Evolutionary conservation across 345 rosid genomes (phyloP), one percentile per base, ranked within the genome.

Genomic region (Brassica carinata): DNA sequence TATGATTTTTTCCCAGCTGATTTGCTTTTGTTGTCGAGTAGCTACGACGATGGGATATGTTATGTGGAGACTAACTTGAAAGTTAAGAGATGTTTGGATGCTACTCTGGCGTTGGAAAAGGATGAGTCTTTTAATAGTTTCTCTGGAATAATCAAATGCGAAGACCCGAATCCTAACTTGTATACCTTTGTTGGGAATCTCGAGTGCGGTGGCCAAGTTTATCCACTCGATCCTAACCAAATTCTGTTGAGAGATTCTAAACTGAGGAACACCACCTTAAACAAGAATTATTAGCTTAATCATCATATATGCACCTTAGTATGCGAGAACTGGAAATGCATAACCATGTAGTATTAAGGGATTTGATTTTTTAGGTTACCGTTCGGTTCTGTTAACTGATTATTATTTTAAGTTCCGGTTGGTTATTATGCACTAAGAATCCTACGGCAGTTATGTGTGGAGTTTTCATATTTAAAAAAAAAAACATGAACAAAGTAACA

Each of bases 31-130:
- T 45, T 92, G 64, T 92, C 94, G 26, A 87, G 90, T 1, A 89
- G 94, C 84, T 89, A 87, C 58, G 92, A 92, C 18, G 97, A 92
- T 72, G 94, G 92, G 53, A 82, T 92, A 73, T 92, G 92, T 81
- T 92, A 88, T 84, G 97, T 92, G 2, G 94, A 92, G 74, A 92
- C 94, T 15, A 90, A 87, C 83, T 71, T 92, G 77, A 90, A 92
- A 81, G 77, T 86, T 0, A 92, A 92, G 80, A 87, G 91, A 77
- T 82, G 85, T 51, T 80, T 92, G 64, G 97, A 92, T 73, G 83
- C 73, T 8, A 89, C 94, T 5, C 40, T 87, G 70, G 30, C 65
- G 55, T 23, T 87, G 70, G 86, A 92, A 55, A 84, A 64, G 29
- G 94, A 90, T 29, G 88, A 76, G 17, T 40, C 79, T 67, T 84